A percentile compares a stretch with the other conserved stretches of the same genome.
Evolutionary conservation across 2,329 filamentous ascomycete genomes (phyloP).

Genomic region (Biscogniauxia sp.): DNA sequence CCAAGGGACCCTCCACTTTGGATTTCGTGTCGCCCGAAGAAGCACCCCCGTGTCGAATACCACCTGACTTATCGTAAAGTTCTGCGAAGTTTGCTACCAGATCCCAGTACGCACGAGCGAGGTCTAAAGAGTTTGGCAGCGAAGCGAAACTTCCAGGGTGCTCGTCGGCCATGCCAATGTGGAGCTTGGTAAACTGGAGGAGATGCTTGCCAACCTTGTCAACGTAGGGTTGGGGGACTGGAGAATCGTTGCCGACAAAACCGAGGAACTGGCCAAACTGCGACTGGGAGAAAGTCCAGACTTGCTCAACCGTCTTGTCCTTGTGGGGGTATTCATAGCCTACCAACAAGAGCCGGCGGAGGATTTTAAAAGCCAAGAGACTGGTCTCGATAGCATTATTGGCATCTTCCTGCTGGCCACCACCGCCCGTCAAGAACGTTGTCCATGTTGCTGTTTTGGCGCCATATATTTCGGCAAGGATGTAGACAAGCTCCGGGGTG

Average conservation of each 20-base stretch:
- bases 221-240: constrained; percentile 51
- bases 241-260: constrained; percentile 57
- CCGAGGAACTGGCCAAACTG: constrained; percentile 76
- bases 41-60: constrained; percentile 46
- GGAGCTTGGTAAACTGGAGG: constrained; percentile 86
- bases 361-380: constrained; percentile 71
- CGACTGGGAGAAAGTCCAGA: constrained; percentile 76
- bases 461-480: constrained; percentile 76
- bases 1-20: constrained; percentile 59
- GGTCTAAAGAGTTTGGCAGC: constrained; percentile 73
- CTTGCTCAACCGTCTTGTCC: constrained; percentile 70
- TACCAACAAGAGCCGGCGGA: constrained; percentile 74
- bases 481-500: constrained; percentile 79
- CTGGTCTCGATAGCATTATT: constrained; percentile 72
- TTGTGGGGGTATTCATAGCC: constrained; percentile 83
- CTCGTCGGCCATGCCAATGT: constrained; percentile 76
- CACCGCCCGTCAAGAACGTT: constrained; percentile 54
- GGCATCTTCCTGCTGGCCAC: constrained; percentile 57
- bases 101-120: constrained; percentile 83
- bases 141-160: constrained; percentile 82
- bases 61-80: constrained; percentile 62
- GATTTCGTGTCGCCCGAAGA: constrained; percentile 41
- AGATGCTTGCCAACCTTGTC: constrained; percentile 79
- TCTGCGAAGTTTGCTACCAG: constrained; percentile 75
- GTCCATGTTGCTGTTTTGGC: constrained; percentile 71